Evolutionary conservation across 164 flowering plant genomes (phyloP).

Genomic region (Nelumbo lutea): DNA sequence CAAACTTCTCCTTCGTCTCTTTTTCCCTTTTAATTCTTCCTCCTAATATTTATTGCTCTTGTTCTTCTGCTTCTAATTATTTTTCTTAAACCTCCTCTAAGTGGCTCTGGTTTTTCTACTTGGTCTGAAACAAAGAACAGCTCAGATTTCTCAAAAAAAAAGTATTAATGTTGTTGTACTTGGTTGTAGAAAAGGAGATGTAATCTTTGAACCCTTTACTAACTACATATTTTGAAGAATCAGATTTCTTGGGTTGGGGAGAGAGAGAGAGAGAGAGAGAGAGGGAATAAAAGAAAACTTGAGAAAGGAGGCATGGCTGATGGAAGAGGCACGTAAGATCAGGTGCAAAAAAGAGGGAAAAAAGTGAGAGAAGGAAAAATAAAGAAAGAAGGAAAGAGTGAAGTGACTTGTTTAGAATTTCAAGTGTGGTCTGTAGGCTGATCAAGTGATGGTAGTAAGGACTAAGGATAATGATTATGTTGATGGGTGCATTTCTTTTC

Average conservation of each 20-base stretch:
- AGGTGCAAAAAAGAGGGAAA: slow-evolving; percentile 44
- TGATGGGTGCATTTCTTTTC: slow-evolving; percentile 10
- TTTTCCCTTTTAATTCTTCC: too few relatives aligned
- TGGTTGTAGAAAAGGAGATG: slow-evolving; percentile 30
- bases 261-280: slow-evolving; percentile 10
- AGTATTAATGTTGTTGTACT: slow-evolving; percentile 24
- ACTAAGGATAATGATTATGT: slow-evolving; percentile 6
- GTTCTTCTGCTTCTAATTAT: not conserved
- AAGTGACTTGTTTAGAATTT: slow-evolving; percentile 34
- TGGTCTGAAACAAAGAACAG: slow-evolving; percentile 1
- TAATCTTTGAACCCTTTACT: slow-evolving; percentile 14
- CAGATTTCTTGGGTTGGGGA: slow-evolving; percentile 43
- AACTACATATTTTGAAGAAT: slow-evolving; percentile 34
- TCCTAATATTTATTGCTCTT: too few relatives aligned
- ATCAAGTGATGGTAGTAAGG: slow-evolving; percentile 10
- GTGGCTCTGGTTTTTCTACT: slow-evolving; percentile 11
- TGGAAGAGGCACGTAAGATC: slow-evolving; percentile 48
- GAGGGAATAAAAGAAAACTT: slow-evolving; percentile 30
- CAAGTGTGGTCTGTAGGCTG: slow-evolving; percentile 23
- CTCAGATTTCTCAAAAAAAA: slow-evolving; percentile 13
- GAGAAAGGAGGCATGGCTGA: slow-evolving; percentile 47
- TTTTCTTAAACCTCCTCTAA: not conserved
- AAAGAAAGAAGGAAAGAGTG: slow-evolving; percentile 21
- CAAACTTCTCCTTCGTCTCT: slow-evolving; percentile 1
- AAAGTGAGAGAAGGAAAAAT: slow-evolving; percentile 13